Base-by-base conservation (phyloP, 2,329 filamentous ascomycete genomes). In the Lomentospora prolificans region DNA sequence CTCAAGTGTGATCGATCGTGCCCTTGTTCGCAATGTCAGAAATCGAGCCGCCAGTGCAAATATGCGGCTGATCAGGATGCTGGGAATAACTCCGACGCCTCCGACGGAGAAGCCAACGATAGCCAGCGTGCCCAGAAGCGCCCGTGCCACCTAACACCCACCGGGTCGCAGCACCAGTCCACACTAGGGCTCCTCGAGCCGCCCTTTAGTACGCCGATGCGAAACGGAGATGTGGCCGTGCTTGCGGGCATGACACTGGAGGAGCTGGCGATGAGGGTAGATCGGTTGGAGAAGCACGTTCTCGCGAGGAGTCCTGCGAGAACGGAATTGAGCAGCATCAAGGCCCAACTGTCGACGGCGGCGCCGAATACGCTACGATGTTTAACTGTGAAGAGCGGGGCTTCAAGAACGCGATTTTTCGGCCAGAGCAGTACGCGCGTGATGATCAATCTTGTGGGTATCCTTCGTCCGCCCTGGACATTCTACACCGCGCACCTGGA, bases 11-110 rank as follows among this genome's bases (percentile, higher is more conserved):
- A 82, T 64, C 73, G 80, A 48, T 69, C 74, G n/a, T 70, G 72
- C 46, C 78, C 78, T 3, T 83, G 80, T 61, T 77, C 76, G 4
- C 79, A 82, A 63, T 83, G 80, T 63, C 76, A 78, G 53, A 80
- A 79, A 64, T 78, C 77, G n/a, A 74, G 72, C 60, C 76, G 78
- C 33, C 62, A 66, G 39, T 82, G 79, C 67, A 76, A 70, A 60
- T 82, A 81, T 60, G 70, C 76, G 24, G 70, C 75, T 19, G 75
- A 78, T 56, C 72, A 76, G 30, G 75, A 77, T 55, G 69, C 67
- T 7, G 70, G 69, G 31, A 74, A 72, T 60, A 63, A 74, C 10
- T 80, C 77, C 3, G 78, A 80, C 52, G 72, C 64, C n/a, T 78
- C 75, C 22, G 76, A 78, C 51, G 64, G 58, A 44, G 72, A 75